These are phyloP conservation scores for Penstemon eatonii DNA, from an alignment of 257 asterid species.

Conservation along the genomic window DNA sequence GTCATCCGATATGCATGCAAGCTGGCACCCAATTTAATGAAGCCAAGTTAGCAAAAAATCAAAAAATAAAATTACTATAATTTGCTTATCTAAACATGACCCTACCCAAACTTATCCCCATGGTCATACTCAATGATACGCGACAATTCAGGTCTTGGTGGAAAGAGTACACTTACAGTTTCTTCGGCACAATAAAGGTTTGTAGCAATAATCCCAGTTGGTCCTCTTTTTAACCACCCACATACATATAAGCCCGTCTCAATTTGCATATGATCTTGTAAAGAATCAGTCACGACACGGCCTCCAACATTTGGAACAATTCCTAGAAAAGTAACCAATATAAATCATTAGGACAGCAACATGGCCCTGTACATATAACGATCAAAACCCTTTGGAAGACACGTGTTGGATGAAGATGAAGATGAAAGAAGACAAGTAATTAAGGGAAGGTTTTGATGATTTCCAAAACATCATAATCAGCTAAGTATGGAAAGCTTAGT, in stretches of 20 bases:
- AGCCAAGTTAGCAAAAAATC: background rate
- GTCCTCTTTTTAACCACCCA: conserved; percentile 98
- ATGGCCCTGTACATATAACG: background rate
- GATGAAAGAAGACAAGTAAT: no score
- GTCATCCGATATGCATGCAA: conserved; percentile 72
- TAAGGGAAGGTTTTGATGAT: no score
- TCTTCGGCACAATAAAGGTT: conserved; percentile 85
- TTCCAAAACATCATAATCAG: no score
- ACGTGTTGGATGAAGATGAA: no score
- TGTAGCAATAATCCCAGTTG: conserved; percentile 81
- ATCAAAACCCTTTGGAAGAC: conserved; percentile 12
- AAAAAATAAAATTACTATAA: background rate
- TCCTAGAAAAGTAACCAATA: conserved; percentile 43
- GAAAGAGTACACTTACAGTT: conserved; percentile 50
- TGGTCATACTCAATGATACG: background rate
- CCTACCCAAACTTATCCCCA: background rate
- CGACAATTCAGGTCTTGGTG: conserved; percentile 13
- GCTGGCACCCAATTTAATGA: conserved; percentile 42
- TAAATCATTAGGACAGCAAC: background rate
- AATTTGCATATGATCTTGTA: conserved; percentile 37
- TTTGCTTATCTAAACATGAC: background rate
- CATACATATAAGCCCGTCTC: conserved; percentile 75
- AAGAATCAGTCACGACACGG: conserved; percentile 50
- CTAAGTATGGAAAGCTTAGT: no score
- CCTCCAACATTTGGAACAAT: conserved; percentile 79